phyloP scores from a whole-genome alignment of 495 filamentous ascomycete species.

The Talaromyces liani region DNA sequence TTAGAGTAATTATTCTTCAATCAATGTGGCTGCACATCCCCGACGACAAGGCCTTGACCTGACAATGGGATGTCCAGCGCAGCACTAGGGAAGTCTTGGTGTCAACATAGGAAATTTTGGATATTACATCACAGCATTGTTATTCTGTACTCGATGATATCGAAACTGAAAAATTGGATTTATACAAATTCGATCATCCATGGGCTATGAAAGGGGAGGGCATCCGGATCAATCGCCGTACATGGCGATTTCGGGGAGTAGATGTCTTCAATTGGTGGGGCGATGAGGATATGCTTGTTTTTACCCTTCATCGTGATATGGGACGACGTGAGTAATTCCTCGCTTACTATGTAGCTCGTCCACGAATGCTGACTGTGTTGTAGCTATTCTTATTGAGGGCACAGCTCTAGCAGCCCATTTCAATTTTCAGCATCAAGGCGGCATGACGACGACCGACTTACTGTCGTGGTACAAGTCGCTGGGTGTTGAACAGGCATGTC shows the following conservation, averaged over 20 bases:
- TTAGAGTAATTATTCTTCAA: too few relatives aligned
- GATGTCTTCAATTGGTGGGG: constrained; percentile 9
- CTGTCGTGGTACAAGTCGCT: constrained; percentile 11
- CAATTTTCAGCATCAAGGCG: constrained; percentile 11
- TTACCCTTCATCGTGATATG: constrained; percentile 3
- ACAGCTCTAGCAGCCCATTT: constrained; percentile 13
- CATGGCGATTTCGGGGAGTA: constrained; percentile 14
- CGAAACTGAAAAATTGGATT: constrained; percentile 9
- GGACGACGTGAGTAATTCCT: constrained; percentile 3
- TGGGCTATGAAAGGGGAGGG: constrained; percentile 16
- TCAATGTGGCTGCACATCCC: too few relatives aligned
- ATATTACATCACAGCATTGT: constrained; percentile 18
- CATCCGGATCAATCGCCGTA: constrained; percentile 17
- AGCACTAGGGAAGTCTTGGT: too few relatives aligned
- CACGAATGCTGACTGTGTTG: background rate
- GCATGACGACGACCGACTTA: constrained; percentile 14
- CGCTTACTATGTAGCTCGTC: background rate
- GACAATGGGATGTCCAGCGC: too few relatives aligned
- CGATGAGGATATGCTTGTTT: constrained; percentile 4
- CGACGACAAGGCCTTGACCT: too few relatives aligned
- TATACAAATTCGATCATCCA: constrained; percentile 10
- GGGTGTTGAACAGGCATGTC: constrained; percentile 12
- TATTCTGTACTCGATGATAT: constrained; percentile 20
- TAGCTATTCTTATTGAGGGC: constrained; percentile 11
- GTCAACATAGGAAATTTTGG: constrained; percentile 9